Evolutionary conservation across 2,329 filamentous ascomycete species (phyloP).

Genomic region (Colletotrichum neosansevieriae): DNA sequence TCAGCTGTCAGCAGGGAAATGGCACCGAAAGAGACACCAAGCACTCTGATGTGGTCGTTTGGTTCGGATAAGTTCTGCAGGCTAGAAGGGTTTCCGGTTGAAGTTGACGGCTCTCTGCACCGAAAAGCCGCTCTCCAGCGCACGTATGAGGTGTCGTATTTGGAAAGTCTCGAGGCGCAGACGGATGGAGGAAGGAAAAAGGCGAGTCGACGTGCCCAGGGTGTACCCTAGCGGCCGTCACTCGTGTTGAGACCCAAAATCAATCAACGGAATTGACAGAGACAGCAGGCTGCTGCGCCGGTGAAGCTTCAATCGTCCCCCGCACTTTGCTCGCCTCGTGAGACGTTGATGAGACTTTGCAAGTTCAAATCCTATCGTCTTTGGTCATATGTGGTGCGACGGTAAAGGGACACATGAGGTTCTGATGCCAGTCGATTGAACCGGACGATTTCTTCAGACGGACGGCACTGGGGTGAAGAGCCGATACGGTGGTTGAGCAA

Average conservation of each 20-base stretch:
- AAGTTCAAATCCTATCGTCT: not conserved
- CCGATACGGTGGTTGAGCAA: not conserved
- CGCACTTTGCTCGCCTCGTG: not conserved
- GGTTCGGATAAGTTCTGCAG: not conserved
- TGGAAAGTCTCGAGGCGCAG: not conserved
- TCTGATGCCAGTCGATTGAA: too few relatives aligned
- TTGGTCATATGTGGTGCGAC: not conserved
- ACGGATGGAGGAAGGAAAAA: slow-evolving; percentile 9
- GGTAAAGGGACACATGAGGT: too few relatives aligned
- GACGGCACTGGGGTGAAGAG: too few relatives aligned
- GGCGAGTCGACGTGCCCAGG: slow-evolving; percentile 9
- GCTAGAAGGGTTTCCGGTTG: not conserved
- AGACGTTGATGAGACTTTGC: not conserved
- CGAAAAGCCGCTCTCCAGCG: not conserved
- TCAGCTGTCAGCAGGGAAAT: not conserved
- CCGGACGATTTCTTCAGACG: too few relatives aligned
- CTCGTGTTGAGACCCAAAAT: too few relatives aligned
- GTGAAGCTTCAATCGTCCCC: not conserved
- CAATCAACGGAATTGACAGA: not conserved
- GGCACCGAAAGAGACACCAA: not conserved
- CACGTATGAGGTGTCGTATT: not conserved
- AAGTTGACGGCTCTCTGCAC: not conserved
- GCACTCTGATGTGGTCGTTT: not conserved
- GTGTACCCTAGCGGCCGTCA: not conserved
- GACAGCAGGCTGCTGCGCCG: not conserved